Conservation (phyloP, 2,329 filamentous ascomycete genomes). For the Neofusicoccum sp. region DNA sequence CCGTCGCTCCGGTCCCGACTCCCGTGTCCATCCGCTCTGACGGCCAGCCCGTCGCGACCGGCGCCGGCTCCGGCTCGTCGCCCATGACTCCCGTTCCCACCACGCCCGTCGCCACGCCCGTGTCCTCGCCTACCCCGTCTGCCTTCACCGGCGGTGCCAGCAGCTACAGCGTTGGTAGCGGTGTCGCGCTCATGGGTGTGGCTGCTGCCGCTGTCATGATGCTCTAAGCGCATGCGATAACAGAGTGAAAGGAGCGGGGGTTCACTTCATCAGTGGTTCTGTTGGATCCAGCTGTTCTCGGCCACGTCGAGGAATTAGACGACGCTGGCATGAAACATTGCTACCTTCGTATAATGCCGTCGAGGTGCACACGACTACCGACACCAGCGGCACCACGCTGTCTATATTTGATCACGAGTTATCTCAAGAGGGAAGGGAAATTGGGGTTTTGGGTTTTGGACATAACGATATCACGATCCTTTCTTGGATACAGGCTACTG, state of each 20-base stretch:
- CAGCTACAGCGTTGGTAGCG: slow-evolving; percentile 1
- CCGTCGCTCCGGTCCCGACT: neutral
- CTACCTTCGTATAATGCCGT: too few relatives aligned
- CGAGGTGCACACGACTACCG: neutral
- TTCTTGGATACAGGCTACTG: neutral
- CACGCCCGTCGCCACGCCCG: slow-evolving; percentile 20
- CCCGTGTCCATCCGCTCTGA: slow-evolving; percentile 14
- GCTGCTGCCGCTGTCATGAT: slow-evolving; percentile 14
- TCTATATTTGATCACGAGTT: slow-evolving; percentile 2
- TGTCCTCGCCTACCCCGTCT: slow-evolving; percentile 22
- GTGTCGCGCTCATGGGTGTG: slow-evolving; percentile 10
- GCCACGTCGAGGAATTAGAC: too few relatives aligned
- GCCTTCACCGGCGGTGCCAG: slow-evolving; percentile 7
- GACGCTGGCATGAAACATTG: too few relatives aligned
- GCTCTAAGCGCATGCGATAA: neutral
- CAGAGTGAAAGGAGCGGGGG: neutral
- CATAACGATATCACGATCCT: slow-evolving; percentile 11
- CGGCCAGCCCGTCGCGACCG: slow-evolving; percentile 21
- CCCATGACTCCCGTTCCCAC: slow-evolving; percentile 17
- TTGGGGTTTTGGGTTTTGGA: neutral
- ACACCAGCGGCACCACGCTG: neutral
- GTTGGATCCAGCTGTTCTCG: neutral
- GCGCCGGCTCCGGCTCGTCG: neutral
- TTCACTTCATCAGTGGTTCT: slow-evolving; percentile 4
- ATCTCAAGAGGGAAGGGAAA: neutral